Base-by-base conservation (phyloP, 768 basidiomycete genomes). In the Cystobasidium ongulense region DNA sequence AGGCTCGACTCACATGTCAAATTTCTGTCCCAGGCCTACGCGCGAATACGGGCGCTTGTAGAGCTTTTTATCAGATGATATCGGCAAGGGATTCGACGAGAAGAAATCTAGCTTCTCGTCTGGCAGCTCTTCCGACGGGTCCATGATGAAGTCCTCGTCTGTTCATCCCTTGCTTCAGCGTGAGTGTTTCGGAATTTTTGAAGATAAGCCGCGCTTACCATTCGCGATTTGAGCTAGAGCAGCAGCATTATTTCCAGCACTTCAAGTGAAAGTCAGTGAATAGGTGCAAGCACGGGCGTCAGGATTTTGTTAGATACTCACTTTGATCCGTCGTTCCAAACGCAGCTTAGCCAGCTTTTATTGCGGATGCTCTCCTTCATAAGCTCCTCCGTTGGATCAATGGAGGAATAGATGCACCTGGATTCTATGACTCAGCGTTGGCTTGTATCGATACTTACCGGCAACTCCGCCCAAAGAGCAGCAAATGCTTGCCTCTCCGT, bases 381-480 rank as follows among this genome's bases (percentile, higher is more conserved):
- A 4, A 27, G 33, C 4, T 31, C 54, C 18, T 71, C 52, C 15
- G 50, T 38, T 18, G 52, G 52, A 35, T 71, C 68, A 18, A 71
- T 71, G 15, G 68, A 71, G 21, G 59, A 53, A 27, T 71, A 71
- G 11, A 71, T 71, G 53, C 33, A 38, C 43, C 68, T 71, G 68
- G 10, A 29, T 31, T 15, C 29, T 15, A 43, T 8, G 17, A 25
- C 5, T 54, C 46, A 43, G 33, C 18, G 17, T 17, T 13, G 13
- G 21, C 25, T n/a, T n/a, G n/a, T n/a, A n/a, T n/a, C n/a, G n/a
- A n/a, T n/a, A n/a, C n/a, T n/a, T n/a, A n/a, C n/a, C n/a, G n/a
- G n/a, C n/a, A n/a, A n/a, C n/a, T n/a, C n/a, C n/a, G n/a, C n/a
- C n/a, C n/a, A n/a, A n/a, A n/a, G n/a, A n/a, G n/a, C n/a, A n/a